Percentiles rank a stretch among this genome's conserved stretches.
phyloP scores from a whole-genome alignment of 305 asterid species.

The Euphrasia arctica region DNA sequence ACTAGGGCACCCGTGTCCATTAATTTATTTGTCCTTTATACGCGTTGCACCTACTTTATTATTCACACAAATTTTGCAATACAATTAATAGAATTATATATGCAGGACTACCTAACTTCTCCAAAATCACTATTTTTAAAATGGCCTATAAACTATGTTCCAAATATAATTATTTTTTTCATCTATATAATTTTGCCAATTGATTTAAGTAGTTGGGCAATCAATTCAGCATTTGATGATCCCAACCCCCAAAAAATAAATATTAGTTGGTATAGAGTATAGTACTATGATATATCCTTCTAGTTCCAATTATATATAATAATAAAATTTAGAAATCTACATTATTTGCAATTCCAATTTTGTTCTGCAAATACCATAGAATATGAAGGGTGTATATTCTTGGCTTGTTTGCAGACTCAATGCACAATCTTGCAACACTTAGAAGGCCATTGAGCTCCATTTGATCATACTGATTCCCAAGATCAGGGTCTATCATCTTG shows the following conservation, averaged over 20 bases:
- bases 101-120: not conserved
- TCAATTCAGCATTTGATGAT: not conserved
- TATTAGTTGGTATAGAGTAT: not conserved
- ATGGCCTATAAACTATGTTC: not conserved
- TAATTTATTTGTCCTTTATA: not conserved
- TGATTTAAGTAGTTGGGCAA: not conserved
- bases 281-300: not conserved
- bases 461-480: slow-evolving; percentile 58
- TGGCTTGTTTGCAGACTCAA: slow-evolving; percentile 49
- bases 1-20: not conserved
- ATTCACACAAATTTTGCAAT: not conserved
- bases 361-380: slow-evolving; percentile 72
- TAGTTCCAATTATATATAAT: not conserved
- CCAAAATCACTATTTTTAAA: too few relatives aligned
- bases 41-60: not conserved
- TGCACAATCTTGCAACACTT: slow-evolving; percentile 73
- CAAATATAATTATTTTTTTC: too few relatives aligned
- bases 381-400: slow-evolving; percentile 49
- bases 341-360: slow-evolving; percentile 34
- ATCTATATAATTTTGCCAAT: too few relatives aligned
- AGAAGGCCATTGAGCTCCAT: slow-evolving; percentile 65
- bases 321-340: not conserved
- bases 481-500: slow-evolving; percentile 86
- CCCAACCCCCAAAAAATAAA: too few relatives aligned
- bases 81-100: too few relatives aligned